Percentiles rank a stretch among this genome's conserved stretches.
phyloP scores from a whole-genome alignment of 2,329 filamentous ascomycete species.

The Fusarium begoniae region DNA sequence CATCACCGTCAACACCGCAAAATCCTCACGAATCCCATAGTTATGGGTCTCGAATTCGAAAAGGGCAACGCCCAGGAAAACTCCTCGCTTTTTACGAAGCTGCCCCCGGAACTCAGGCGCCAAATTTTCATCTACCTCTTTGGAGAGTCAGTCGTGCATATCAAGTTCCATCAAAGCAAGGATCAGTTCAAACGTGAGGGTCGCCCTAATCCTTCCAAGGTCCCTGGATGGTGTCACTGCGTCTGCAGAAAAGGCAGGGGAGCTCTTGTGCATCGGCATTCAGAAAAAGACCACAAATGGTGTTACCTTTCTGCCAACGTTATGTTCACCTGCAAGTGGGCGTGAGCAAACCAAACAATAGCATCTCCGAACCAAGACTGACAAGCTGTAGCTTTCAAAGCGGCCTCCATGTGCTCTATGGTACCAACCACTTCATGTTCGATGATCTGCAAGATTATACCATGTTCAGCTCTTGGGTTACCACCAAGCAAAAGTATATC shows the following conservation, averaged over 20 bases:
- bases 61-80: neutral
- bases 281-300: neutral
- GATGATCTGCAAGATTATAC: neutral
- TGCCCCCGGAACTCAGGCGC: neutral
- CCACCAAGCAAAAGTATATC: neutral
- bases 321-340: slow-evolving; percentile 4
- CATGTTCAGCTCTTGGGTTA: neutral
- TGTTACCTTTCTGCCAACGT: neutral
- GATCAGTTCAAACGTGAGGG: neutral
- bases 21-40: neutral
- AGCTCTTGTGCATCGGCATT: neutral
- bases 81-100: neutral
- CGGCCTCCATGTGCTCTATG: neutral
- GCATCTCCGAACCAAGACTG: too few species aligned
- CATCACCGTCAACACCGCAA: neutral
- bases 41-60: neutral
- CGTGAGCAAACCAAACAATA: neutral
- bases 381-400: neutral
- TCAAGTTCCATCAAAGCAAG: neutral
- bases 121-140: slow-evolving; percentile 4
- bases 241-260: neutral
- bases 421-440: neutral
- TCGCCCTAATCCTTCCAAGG: neutral
- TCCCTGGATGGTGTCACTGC: neutral
- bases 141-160: neutral